Evolutionary conservation across 805 yeast species (phyloP), one percentile per base, ranked within the genome.

Genomic region (Barnettozyma wickerhamii): DNA sequence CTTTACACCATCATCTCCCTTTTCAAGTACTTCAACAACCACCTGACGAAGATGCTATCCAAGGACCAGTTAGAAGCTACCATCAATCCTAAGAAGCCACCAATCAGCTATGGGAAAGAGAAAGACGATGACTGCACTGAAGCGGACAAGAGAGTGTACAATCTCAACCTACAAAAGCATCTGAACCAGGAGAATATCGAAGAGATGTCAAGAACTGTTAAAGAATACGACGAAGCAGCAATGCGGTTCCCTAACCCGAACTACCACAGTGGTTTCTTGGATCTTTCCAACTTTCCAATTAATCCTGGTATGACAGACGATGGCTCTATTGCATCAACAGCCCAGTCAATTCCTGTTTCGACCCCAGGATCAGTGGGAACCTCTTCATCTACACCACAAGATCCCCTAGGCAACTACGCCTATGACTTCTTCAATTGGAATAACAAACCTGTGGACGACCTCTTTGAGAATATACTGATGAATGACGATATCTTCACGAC

Each of bases 391-490:
- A n/a, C 33, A n/a, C 10, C 30, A 21, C 28, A 38, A n/a, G 34
- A 17, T 9, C 19, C 31, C 10, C 14, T 19, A 12, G 10, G 14
- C 13, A 7, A 19, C 5, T 33, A 37, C 3, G 19, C 15, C 6
- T 38, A 33, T 30, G 46, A 40, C 29, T 45, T 45, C 17, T 42
- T 45, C 14, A 46, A 39, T 15, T 45, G 48, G 48, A 45, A 40
- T 27, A 42, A 38, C 19, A 46, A 46, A 15, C 34, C 43, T 7
- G 47, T 46, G 21, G 50, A 46, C 37, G 48, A 46, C 12, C 17
- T 46, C 20, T 44, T 46, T 13, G 36, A 44, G 15, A 41, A 37
- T 20, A 33, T 46, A 4, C 31, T 46, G 24, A 32, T 33, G 28
- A 46, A 46, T 33, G 50, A 46, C 19, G 21, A 29, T 5, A 17